Conservation (phyloP, 116 monocot species). For the Papilionanthe hybrid region DNA sequence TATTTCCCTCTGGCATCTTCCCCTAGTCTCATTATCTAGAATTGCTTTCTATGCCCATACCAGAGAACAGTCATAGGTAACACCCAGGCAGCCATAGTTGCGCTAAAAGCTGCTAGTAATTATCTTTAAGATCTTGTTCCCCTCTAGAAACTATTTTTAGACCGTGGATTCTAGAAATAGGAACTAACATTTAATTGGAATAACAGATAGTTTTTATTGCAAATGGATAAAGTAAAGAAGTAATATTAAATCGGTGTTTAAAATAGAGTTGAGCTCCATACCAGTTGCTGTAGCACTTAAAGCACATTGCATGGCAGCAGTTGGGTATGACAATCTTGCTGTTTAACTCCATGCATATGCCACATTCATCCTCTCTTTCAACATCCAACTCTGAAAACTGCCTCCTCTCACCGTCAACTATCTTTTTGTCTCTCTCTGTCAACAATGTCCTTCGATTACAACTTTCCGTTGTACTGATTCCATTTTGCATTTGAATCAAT, state of each 20-base stretch:
- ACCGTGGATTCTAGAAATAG: not conserved
- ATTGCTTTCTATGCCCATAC: not conserved
- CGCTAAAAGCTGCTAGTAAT: not conserved
- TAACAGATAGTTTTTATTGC: not conserved
- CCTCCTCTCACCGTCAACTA: slow-evolving; percentile 26
- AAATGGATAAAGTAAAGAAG: not conserved
- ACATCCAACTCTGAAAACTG: slow-evolving; percentile 34
- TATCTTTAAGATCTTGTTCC: not conserved
- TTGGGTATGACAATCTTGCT: slow-evolving; percentile 43
- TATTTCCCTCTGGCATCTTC: no score
- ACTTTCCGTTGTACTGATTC: slow-evolving; percentile 34
- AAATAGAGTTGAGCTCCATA: slow-evolving; percentile 3
- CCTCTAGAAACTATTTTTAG: not conserved
- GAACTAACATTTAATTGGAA: not conserved
- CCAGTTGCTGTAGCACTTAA: slow-evolving; percentile 32
- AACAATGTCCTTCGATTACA: slow-evolving; percentile 34
- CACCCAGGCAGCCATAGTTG: not conserved
- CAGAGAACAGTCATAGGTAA: not conserved
- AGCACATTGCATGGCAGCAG: slow-evolving; percentile 45
- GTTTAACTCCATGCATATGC: slow-evolving; percentile 50
- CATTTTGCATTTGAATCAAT: slow-evolving; percentile 42
- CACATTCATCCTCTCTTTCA: slow-evolving; percentile 55
- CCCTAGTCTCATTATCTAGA: not conserved
- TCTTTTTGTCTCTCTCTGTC: slow-evolving; percentile 29
- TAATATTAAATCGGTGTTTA: not conserved